phyloP scores from a whole-genome alignment of 108 stramenopile genomes.

The Nitzschia inconspicua region DNA sequence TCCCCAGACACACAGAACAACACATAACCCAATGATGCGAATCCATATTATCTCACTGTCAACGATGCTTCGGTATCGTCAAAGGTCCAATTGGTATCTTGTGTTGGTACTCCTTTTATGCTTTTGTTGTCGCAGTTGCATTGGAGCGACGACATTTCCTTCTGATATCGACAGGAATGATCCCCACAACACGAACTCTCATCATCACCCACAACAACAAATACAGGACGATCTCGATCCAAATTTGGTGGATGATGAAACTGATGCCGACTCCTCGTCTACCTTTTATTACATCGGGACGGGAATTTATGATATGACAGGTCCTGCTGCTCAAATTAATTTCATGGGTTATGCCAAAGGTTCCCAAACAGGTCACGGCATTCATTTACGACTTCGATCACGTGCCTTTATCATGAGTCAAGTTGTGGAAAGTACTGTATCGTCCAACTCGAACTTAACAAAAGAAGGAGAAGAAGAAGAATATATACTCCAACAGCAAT shows the following conservation, averaged over 20 bases:
- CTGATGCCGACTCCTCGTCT: background rate
- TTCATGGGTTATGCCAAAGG: conserved; percentile 32
- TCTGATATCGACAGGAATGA: no score
- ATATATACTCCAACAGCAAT: background rate
- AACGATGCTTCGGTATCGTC: no score
- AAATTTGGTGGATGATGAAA: background rate
- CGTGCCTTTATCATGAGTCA: conserved; percentile 46
- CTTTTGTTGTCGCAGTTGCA: no score
- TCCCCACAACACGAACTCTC: no score
- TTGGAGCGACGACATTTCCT: no score
- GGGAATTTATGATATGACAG: conserved; percentile 37
- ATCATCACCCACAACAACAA: no score
- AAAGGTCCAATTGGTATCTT: no score
- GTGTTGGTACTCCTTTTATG: no score
- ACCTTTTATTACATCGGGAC: conserved; percentile 19
- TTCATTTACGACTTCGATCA: conserved; percentile 43
- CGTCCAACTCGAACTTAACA: background rate
- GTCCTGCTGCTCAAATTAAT: conserved; percentile 42
- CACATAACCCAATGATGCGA: no score
- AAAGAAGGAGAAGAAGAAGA: background rate
- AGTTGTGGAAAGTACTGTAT: background rate
- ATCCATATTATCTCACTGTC: no score
- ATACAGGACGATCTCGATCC: no score
- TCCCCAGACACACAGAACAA: no score
- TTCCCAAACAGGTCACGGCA: conserved; percentile 37